Base-by-base conservation (phyloP, 129 eudicot species). In the Heracleum sosnowskyi region DNA sequence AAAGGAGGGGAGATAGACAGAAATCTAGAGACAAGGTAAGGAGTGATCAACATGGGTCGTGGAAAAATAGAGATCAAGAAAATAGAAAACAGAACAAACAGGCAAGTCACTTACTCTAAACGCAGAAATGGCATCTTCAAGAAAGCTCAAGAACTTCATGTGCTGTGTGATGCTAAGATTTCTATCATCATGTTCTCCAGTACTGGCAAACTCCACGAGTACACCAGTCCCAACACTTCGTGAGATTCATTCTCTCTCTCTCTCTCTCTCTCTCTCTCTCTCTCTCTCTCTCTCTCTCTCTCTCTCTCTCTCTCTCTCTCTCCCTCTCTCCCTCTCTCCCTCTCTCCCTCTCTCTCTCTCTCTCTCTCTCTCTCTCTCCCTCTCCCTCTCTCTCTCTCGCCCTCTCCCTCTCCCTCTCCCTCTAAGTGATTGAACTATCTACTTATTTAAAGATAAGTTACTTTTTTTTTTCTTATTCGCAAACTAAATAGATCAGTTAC, bases 111-210 rank as follows among this genome's bases (percentile, higher is more conserved):
- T 63, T 91, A 89, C 76, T 91, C 97, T 37, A 91, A 91, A 88
- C 78, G 97, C 77, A 91, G 97, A 84, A 91, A 91, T 87, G 97
- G 97, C n/a, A 89, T 91, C 35, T 83, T 91, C 86, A 91, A 91
- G 91, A 91, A 91, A 86, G 97, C 97, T 75, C 87, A 89, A 44
- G 93, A 91, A 74, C 93, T 91, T 46, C 84, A 85, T 79, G 97
- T 91, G 78, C 86, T 91, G 1, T 91, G 93, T 84, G 97, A 91
- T 82, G 97, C 97, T 24, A 91, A 85, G 82, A 89, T 91, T 72
- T 91, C 93, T 26, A 84, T 91, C 45, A 84, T 91, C 85, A 91
- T 91, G 87, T 78, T 85, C 84, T 89, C 97, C 66, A 82, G 82
- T 73, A 85, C 90, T 31, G 86, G 88, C 34, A 87, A 87, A 73